phyloP scores from a whole-genome alignment of 1,284 basidiomycete genomes.

The Naganishia cerealis region DNA sequence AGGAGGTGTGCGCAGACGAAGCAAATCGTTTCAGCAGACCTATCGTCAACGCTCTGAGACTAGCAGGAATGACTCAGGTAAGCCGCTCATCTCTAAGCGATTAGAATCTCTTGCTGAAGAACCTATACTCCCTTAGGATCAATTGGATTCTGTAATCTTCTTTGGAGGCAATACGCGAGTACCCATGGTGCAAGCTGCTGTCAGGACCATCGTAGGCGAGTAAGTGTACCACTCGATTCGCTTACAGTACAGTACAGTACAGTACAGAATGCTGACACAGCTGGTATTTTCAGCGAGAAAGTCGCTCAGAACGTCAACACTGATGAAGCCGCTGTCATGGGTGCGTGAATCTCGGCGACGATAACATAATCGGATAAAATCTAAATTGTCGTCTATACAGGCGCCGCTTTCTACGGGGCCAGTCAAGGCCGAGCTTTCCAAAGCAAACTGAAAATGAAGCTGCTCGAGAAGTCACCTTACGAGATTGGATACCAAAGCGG shows the following conservation, averaged over 20 bases:
- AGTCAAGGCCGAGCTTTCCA: conserved; percentile 85
- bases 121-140: conserved; percentile 49
- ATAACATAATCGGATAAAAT: not conserved
- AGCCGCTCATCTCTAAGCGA: not conserved
- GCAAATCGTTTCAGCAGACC: conserved; percentile 68
- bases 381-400: conserved; percentile 41
- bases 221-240: conserved; percentile 41
- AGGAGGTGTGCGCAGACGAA: conserved; percentile 61
- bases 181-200: conserved; percentile 83
- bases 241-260: not conserved
- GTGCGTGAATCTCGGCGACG: conserved; percentile 47
- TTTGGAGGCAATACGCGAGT: conserved; percentile 86
- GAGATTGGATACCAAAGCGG: conserved; percentile 57
- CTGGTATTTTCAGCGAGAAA: conserved; percentile 60
- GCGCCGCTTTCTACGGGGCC: conserved; percentile 89
- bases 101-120: conserved; percentile 56
- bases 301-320: conserved; percentile 94
- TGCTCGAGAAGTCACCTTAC: conserved; percentile 70
- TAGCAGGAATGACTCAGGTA: conserved; percentile 54
- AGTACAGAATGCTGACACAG: not conserved
- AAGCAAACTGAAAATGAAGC: conserved; percentile 82
- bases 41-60: conserved; percentile 71
- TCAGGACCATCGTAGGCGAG: conserved; percentile 74
- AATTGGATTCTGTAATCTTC: conserved; percentile 80
- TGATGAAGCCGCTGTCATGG: conserved; percentile 93